These are phyloP conservation scores for Baudoinia panamericana DNA, from an alignment of 495 filamentous ascomycete species.

Conservation along the genomic window DNA sequence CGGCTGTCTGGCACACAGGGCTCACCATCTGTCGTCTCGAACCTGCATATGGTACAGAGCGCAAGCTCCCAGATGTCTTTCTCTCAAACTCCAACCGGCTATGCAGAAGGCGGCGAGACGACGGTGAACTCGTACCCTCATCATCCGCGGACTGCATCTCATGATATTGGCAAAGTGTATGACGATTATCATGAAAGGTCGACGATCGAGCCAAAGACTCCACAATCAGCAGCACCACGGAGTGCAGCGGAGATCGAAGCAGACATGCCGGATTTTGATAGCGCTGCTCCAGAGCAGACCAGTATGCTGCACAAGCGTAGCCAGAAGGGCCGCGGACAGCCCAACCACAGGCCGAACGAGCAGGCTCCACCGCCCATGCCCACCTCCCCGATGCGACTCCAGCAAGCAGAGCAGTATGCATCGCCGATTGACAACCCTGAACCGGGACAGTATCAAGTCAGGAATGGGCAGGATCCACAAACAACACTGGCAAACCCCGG, in stretches of 20 bases:
- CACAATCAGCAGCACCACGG: conserved; percentile 1
- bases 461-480: too few species aligned
- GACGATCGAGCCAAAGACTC: conserved; percentile 4
- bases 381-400: not conserved
- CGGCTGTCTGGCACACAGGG: too few species aligned
- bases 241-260: conserved; percentile 32
- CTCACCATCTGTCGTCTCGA: too few species aligned
- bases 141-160: not conserved
- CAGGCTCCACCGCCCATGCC: conserved; percentile 3
- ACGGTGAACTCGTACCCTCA: too few species aligned
- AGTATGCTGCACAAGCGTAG: conserved; percentile 19
- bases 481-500: too few species aligned
- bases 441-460: too few species aligned
- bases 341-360: not conserved
- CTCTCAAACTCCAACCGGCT: conserved; percentile 1
- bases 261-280: conserved; percentile 68
- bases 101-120: not conserved
- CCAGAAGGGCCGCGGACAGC: conserved; percentile 17
- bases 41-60: too few species aligned
- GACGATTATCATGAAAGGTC: conserved; percentile 45
- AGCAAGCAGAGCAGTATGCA: not conserved
- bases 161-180: conserved; percentile 35
- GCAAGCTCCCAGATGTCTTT: not conserved
- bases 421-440: too few species aligned
- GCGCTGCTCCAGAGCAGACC: conserved; percentile 31